phyloP scores from a whole-genome alignment of 2,329 filamentous ascomycete genomes.

The Zasmidium angulare region DNA sequence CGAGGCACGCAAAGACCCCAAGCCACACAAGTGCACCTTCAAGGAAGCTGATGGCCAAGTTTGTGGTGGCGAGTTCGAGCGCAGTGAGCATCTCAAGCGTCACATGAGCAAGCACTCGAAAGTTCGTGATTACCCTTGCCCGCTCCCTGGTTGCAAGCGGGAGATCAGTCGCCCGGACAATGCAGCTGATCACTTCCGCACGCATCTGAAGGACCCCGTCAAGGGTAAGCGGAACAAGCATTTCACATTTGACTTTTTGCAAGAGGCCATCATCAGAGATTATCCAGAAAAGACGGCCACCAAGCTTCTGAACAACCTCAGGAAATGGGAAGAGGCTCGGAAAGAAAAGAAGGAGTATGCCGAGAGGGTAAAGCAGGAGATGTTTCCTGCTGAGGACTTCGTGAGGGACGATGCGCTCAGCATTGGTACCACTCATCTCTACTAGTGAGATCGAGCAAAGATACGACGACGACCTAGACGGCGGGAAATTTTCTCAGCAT shows the following conservation, averaged over 20 bases:
- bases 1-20: slow-evolving; percentile 3
- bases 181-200: slow-evolving; percentile 33
- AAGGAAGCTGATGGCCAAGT: slow-evolving; percentile 9
- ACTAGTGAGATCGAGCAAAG: too few species aligned
- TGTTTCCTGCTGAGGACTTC: too few species aligned
- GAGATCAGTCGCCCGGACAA: slow-evolving; percentile 32
- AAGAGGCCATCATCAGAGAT: slow-evolving; percentile 71
- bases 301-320: slow-evolving; percentile 18
- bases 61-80: slow-evolving; percentile 28
- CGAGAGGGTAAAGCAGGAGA: not conserved
- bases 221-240: slow-evolving; percentile 30
- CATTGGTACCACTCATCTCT: too few species aligned
- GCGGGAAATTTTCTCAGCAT: not conserved
- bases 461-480: too few species aligned
- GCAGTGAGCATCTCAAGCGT: slow-evolving; percentile 35
- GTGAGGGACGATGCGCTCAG: not conserved
- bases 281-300: slow-evolving; percentile 74
- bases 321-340: slow-evolving; percentile 7
- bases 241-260: slow-evolving; percentile 9
- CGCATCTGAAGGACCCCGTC: slow-evolving; percentile 23
- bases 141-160: slow-evolving; percentile 21
- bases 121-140: slow-evolving; percentile 24
- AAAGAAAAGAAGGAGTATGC: not conserved
- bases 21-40: slow-evolving; percentile 23
- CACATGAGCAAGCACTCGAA: slow-evolving; percentile 26